phyloP scores from a whole-genome alignment of 1,139 yeast species.

The Diutina mesorugosa region DNA sequence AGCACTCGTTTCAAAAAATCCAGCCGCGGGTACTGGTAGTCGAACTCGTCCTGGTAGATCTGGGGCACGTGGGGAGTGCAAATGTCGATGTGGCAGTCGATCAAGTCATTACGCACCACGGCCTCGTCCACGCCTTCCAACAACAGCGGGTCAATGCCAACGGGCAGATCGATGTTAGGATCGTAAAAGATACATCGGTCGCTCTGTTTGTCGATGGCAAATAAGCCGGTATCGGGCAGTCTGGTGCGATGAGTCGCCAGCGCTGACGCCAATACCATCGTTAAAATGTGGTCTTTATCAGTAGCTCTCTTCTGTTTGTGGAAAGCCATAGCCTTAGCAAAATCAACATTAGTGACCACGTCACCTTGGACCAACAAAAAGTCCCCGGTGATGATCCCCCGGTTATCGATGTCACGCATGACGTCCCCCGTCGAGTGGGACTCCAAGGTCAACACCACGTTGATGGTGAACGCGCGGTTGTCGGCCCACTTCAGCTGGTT shows the following conservation, averaged over 20 bases:
- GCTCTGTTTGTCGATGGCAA: constrained; percentile 62
- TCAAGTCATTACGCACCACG: constrained; percentile 74
- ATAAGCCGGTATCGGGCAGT: constrained; percentile 73
- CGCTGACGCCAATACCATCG: constrained; percentile 86
- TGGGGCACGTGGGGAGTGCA: constrained; percentile 94
- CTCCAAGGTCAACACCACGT: constrained; percentile 75
- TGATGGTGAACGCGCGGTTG: constrained; percentile 52
- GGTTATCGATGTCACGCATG: constrained; percentile 85
- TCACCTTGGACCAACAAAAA: constrained; percentile 87
- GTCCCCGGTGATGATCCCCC: constrained; percentile 83
- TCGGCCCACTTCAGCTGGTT: constrained; percentile 75
- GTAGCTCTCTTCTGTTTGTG: constrained; percentile 58
- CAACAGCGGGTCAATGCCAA: constrained; percentile 74
- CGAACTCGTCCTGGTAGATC: constrained; percentile 90
- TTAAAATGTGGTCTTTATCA: constrained; percentile 85
- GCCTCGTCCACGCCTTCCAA: constrained; percentile 63
- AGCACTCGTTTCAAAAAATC: constrained; percentile 89
- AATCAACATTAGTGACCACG: constrained; percentile 82
- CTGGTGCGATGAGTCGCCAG: constrained; percentile 79
- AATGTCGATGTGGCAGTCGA: constrained; percentile 92
- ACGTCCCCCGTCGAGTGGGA: constrained; percentile 93
- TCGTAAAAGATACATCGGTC: constrained; percentile 76
- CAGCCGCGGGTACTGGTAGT: constrained; percentile 71
- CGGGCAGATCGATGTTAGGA: constrained; percentile 23
- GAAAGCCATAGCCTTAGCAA: constrained; percentile 55